Evolutionary conservation across 2,329 filamentous ascomycete genomes (phyloP), one percentile per base, ranked within the genome.

Genomic region (Leptographium procerum): DNA sequence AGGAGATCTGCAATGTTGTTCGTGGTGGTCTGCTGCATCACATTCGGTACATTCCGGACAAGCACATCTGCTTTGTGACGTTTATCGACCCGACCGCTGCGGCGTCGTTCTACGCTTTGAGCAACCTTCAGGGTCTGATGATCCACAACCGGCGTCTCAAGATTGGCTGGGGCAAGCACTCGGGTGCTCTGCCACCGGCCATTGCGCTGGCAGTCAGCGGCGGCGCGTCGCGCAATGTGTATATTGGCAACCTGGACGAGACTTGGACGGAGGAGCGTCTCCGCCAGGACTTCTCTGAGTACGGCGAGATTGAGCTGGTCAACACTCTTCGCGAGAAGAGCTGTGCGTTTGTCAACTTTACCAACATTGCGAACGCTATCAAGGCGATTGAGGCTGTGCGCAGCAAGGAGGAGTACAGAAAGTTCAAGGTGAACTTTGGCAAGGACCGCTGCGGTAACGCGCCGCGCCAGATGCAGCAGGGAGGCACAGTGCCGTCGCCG

Each of bases 381-480:
- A 99, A 99, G 78, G 94, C 94, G 1, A 99, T 99, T 64, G 94
- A 99, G 74, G 94, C 91, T 26, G 85, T 99, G 64, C 85, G 94
- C 59, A 88, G 91, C 68, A 91, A 91, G 69, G 94, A 97, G 50
- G 94, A 99, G 69, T 99, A 99, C 80, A 89, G 86, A 73, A 86
- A 94, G 67, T 99, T 99, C 84, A 99, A 99, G 81, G 92, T 99
- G 71, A 99, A 99, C 77, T 99, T 99, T 70, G 94, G 94, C 73
- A 99, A 99, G 77, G 94, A 99, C 70, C 86, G 94, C 59, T 99
- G 94, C 68, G 94, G 94, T 65, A 99, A 99, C 75, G 88, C 94
- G 56, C 94, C 94, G 51, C 86, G 94, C 61, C 94, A 97, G 75
- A 81, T 89, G 64, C 83, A 86, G 70, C 61, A 62, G 59, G 43